Evolutionary conservation across 345 rosid genomes (phyloP), one percentile per base, ranked within the genome.

Genomic region (Euphorbia lathyris): DNA sequence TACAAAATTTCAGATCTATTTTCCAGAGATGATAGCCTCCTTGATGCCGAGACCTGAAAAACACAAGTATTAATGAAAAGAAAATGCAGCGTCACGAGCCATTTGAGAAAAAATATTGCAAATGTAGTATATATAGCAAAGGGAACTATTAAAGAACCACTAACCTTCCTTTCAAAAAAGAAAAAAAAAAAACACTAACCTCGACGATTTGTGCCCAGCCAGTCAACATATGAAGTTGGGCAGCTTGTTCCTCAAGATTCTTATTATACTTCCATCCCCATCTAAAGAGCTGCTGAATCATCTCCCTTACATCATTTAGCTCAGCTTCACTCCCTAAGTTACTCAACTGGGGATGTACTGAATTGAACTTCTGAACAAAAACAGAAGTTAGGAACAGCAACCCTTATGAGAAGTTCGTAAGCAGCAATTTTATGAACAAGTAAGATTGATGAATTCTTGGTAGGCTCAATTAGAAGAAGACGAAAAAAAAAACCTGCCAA

Each of bases 221-320:
- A 73, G 92, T 82, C 82, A 94, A 84, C 97, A 90, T 91, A 75
- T 94, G 98, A 81, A 94, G 98, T 75, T 94, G 97, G 72, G 95
- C 97, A 74, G 97, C 96, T 80, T 90, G 96, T 77, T 94, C 98
- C 83, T 94, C 97, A 56, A 94, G 97, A 83, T 91, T 94, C 71
- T 83, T 88, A 77, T 94, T 91, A 80, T 87, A 84, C 78, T 86
- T 91, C 98, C 97, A 94, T 61, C 91, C 98, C 97, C 98, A 91
- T 86, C 96, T 87, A 77, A 94, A 74, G 69, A 91, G 80, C 66
- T 86, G 84, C 74, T 91, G 98, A 82, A 91, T 84, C 40, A 88
- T 71, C 84, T 88, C 91, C 75, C 83, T 88, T 58, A 83, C 89
- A 79, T 90, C 92, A 80, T 82, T 88, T 74, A 94, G 84, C 83